Percentiles rank a stretch among this genome's conserved stretches.
These are phyloP conservation scores for Termitomyces sp. DNA, from an alignment of 768 basidiomycete species.

Conservation along the genomic window DNA sequence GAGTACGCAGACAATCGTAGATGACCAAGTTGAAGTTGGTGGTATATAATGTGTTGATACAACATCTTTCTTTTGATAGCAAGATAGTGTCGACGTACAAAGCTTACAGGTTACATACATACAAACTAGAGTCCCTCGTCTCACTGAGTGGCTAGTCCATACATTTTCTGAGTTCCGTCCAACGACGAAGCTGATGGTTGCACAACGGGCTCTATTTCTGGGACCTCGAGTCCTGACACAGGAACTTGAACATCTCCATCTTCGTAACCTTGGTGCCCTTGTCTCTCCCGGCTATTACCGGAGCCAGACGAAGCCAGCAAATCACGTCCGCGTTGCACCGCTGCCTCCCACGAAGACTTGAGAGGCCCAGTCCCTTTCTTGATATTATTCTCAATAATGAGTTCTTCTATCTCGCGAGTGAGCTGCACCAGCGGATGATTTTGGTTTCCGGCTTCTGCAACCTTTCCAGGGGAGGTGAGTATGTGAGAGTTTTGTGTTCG, in stretches of 20 bases:
- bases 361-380: constrained; percentile 61
- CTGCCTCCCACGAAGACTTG: constrained; percentile 47
- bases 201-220: background rate
- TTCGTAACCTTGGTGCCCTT: background rate
- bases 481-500: background rate
- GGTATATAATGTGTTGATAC: too few species aligned
- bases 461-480: background rate
- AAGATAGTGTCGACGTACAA: background rate
- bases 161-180: background rate
- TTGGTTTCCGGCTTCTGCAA: background rate
- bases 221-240: background rate
- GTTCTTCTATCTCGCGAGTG: constrained; percentile 56
- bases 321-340: constrained; percentile 24
- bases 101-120: background rate
- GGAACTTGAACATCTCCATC: background rate
- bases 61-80: too few species aligned
- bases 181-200: constrained; percentile 1
- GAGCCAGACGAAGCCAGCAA: background rate
- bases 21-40: too few species aligned
- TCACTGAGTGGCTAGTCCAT: background rate
- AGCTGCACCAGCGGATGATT: constrained; percentile 36
- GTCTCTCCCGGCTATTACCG: background rate
- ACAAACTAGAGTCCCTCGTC: background rate
- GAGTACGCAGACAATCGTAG: background rate
- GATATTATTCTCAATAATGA: constrained; percentile 62